A percentile compares a stretch with the other conserved stretches of the same genome.
These are phyloP conservation scores for Cyclostephanos tholiformis DNA, from an alignment of 108 stramenopile genomes.

Conservation along the genomic window DNA sequence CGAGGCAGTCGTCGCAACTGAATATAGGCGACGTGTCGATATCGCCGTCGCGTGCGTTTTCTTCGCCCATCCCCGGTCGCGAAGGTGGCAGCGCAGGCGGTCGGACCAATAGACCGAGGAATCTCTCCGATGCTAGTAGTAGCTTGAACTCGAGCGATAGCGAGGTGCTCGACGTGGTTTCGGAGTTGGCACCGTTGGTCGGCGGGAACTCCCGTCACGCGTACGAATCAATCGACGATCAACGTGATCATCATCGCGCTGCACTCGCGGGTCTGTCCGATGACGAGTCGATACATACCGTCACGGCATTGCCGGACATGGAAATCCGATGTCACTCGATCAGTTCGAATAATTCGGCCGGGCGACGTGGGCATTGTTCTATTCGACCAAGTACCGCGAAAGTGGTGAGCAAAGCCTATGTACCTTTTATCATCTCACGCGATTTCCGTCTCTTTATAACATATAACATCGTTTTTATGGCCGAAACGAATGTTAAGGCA, in stretches of 20 bases:
- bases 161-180: neutral
- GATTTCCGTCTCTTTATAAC: neutral
- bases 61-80: too few relatives aligned
- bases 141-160: neutral
- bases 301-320: conserved; percentile 43
- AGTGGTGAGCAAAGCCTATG: conserved; percentile 15
- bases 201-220: neutral
- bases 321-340: conserved; percentile 36
- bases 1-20: neutral
- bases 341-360: conserved; percentile 7
- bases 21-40: too few relatives aligned
- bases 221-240: neutral
- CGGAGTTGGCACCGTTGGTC: neutral
- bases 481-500: conserved; percentile 14
- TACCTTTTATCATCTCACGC: neutral
- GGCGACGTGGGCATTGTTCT: conserved; percentile 16
- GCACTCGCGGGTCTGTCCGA: conserved; percentile 1
- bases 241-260: neutral
- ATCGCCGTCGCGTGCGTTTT: too few relatives aligned
- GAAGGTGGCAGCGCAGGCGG: too few relatives aligned
- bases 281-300: conserved; percentile 39
- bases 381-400: conserved; percentile 34
- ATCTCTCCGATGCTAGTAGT: neutral
- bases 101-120: neutral
- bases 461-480: neutral